A percentile compares a stretch with the other conserved stretches of the same genome.
phyloP scores from a whole-genome alignment of 139 green algal species.

The Closterium sp. region DNA sequence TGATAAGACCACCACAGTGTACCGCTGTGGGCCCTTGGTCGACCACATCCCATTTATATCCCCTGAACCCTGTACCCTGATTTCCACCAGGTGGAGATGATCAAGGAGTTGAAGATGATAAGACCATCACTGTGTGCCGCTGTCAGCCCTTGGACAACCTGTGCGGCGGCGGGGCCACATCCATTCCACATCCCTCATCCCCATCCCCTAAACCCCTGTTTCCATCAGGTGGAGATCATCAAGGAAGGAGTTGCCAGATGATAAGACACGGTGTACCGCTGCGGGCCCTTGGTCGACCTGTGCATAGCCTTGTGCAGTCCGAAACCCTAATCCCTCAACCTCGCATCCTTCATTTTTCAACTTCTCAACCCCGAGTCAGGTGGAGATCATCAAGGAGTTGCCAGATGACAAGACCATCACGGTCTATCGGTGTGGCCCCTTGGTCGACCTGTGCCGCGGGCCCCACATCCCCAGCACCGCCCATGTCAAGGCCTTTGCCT shows the following conservation, averaged over 20 bases:
- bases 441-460: conserved; percentile 95
- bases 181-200: no score
- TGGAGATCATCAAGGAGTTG: conserved; percentile 91
- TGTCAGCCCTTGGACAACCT: conserved; percentile 84
- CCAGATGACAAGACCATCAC: conserved; percentile 83
- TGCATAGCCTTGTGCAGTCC: neutral
- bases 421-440: conserved; percentile 84
- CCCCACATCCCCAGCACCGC: conserved; percentile 91
- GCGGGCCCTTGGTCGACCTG: neutral
- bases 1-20: conserved; percentile 84
- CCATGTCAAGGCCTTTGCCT: conserved; percentile 67
- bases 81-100: no score
- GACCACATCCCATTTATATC: no score
- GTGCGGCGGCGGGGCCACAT: conserved; percentile 65
- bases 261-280: conserved; percentile 55
- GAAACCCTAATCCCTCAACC: neutral
- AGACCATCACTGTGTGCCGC: no score
- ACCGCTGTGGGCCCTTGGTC: conserved; percentile 74
- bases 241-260: conserved; percentile 68
- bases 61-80: no score
- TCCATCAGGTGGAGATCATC: conserved; percentile 83
- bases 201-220: no score
- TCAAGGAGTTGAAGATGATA: conserved; percentile 55
- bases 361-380: neutral
- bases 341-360: no score